Base-by-base conservation (phyloP, 2,329 filamentous ascomycete species). In the Magnaporthales sp. region DNA sequence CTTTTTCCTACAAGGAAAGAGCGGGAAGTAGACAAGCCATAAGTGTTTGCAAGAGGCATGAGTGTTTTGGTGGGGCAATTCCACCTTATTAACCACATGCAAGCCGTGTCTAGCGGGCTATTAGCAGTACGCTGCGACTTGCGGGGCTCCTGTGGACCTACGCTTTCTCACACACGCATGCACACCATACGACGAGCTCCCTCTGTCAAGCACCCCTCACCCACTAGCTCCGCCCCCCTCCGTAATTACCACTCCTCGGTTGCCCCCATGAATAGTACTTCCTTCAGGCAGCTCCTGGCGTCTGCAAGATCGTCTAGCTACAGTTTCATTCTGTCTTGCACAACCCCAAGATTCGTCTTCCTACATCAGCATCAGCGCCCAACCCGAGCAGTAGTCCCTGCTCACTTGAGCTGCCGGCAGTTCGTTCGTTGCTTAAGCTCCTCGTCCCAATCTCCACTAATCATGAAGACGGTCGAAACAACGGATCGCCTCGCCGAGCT, bases 381-480 rank as follows among this genome's bases (percentile, higher is more conserved):
- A 27, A 29, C 27, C 13, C 24, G 56, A 60, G 56, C 56, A 60
- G 26, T 60, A 19, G 24, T 27, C 8, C 6, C 27, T 27, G 24
- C 56, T 60, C 22, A 24, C 24, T 19, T 26, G 13, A 27, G 24
- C 56, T 27, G 56, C 56, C 56, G 56, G 56, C 56, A 60, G 38
- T 64, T 56, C 38, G 63, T 38, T 38, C 63, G 63, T 30, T 64
- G 26, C 26, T 46, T 8, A 27, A 27, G 26, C 56, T 60, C 22
- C 24, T 60, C 56, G 7, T 26, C 63, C 2, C 7, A 26, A 30
- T 11, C 63, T 30, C 64, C 64, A 13, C 26, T 30, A 22, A 29
- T 26, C 30, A 96, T 95, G 91, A 90, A 87, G 75, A 87, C 85
- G 66, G 89, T 96, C 71, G 83, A 95, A 78, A 97, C 93, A 46